phyloP scores from a whole-genome alignment of 345 rosid species.

The Linum usitatissimum region DNA sequence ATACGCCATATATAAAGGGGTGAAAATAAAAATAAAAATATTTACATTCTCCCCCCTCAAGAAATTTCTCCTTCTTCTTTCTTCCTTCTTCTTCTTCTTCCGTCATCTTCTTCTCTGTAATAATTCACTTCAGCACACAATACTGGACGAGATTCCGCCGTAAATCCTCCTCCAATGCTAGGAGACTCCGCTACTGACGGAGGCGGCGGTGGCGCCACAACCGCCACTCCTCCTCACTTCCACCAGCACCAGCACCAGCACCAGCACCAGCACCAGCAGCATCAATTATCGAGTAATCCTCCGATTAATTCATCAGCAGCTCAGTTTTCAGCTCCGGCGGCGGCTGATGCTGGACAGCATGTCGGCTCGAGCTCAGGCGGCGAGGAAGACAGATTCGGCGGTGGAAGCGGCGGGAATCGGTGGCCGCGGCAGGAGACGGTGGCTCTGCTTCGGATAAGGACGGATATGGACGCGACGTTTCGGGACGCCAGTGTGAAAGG shows the following conservation, averaged over 20 bases:
- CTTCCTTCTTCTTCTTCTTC: background rate
- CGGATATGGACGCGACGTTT: conserved; percentile 77
- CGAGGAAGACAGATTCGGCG: conserved; percentile 33
- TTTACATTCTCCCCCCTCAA: conserved; percentile 9
- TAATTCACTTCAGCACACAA: background rate
- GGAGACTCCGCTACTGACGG: conserved; percentile 23
- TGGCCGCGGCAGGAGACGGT: conserved; percentile 92
- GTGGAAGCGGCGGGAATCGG: conserved; percentile 48
- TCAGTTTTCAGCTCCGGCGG: conserved; percentile 12
- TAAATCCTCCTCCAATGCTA: conserved; percentile 17
- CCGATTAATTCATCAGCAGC: background rate
- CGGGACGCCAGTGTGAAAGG: conserved; percentile 80
- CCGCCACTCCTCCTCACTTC: background rate
- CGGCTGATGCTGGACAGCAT: conserved; percentile 19
- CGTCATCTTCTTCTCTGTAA: background rate
- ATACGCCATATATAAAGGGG: background rate
- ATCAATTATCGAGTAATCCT: background rate
- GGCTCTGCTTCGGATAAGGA: conserved; percentile 72
- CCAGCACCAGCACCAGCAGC: background rate
- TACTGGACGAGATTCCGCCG: background rate
- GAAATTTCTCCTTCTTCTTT: background rate
- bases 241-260: background rate
- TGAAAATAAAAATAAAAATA: conserved; percentile 2
- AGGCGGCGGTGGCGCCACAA: conserved; percentile 5
- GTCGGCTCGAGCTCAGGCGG: conserved; percentile 14